Conservation (phyloP, 306 rosid genomes). For the Quercus alba region DNA sequence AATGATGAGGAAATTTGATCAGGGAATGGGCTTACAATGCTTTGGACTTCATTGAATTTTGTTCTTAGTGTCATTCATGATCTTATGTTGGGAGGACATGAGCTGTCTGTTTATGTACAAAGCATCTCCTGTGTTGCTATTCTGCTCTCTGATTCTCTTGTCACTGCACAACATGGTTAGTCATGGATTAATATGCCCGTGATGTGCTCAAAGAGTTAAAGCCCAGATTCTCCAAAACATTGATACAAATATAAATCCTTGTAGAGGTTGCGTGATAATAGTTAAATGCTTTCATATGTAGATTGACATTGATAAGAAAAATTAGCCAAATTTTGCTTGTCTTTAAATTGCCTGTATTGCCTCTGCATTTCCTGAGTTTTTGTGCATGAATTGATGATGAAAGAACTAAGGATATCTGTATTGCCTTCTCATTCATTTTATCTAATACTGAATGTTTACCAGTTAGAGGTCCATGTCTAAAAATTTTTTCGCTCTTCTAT, state of each 20-base stretch:
- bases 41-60: background rate
- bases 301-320: background rate
- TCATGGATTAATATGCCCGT: background rate
- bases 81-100: background rate
- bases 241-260: background rate
- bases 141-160: background rate
- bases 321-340: background rate
- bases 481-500: too few relatives aligned
- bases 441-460: background rate
- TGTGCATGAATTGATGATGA: background rate
- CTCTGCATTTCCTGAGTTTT: background rate
- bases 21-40: background rate
- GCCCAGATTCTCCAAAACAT: background rate
- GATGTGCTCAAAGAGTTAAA: background rate
- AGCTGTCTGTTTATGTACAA: background rate
- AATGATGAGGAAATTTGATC: conserved; percentile 53
- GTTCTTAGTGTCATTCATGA: background rate
- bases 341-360: background rate
- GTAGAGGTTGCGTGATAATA: background rate
- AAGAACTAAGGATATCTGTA: background rate
- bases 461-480: too few relatives aligned
- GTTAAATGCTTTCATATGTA: background rate
- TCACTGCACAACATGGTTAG: background rate
- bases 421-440: too few relatives aligned
- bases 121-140: background rate